Percentiles rank a stretch among this genome's conserved stretches.
Conservation (phyloP, 306 rosid species). For the Corylus americana region DNA sequence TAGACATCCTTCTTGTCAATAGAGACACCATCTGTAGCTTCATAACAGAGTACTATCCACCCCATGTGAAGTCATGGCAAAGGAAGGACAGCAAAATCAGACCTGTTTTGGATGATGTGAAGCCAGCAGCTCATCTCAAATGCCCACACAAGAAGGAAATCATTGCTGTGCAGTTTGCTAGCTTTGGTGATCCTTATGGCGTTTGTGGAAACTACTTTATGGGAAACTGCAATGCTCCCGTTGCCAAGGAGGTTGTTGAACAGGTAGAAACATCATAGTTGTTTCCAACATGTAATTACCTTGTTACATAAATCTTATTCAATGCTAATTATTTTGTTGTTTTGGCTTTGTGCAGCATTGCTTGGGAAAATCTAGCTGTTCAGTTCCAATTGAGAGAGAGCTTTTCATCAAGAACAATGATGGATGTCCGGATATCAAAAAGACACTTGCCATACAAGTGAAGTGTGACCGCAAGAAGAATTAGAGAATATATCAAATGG, state of each 20-base stretch:
- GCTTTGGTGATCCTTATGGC: slow-evolving; percentile 75
- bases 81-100: slow-evolving; percentile 35
- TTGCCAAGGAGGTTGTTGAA: slow-evolving; percentile 40
- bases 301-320: not conserved
- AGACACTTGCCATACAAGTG: slow-evolving; percentile 66
- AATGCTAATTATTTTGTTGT: not conserved
- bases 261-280: slow-evolving; percentile 25
- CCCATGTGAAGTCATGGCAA: slow-evolving; percentile 60
- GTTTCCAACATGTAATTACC: not conserved
- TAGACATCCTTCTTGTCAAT: slow-evolving; percentile 56
- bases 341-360: slow-evolving; percentile 50
- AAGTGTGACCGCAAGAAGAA: slow-evolving; percentile 29
- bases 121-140: slow-evolving; percentile 40
- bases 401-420: slow-evolving; percentile 36
- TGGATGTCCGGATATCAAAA: slow-evolving; percentile 41
- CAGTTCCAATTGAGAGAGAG: slow-evolving; percentile 38
- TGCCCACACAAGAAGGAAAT: slow-evolving; percentile 53
- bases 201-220: slow-evolving; percentile 42
- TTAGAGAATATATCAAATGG: not conserved
- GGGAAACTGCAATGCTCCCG: slow-evolving; percentile 50
- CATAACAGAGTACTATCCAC: slow-evolving; percentile 47
- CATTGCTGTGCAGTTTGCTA: slow-evolving; percentile 56
- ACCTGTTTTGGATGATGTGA: not conserved
- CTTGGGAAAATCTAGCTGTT: slow-evolving; percentile 51
- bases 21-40: slow-evolving; percentile 75